A percentile compares a stretch with the other conserved stretches of the same genome.
phyloP scores from a whole-genome alignment of 768 basidiomycete species.

The Candolleomyces eurysporus region DNA sequence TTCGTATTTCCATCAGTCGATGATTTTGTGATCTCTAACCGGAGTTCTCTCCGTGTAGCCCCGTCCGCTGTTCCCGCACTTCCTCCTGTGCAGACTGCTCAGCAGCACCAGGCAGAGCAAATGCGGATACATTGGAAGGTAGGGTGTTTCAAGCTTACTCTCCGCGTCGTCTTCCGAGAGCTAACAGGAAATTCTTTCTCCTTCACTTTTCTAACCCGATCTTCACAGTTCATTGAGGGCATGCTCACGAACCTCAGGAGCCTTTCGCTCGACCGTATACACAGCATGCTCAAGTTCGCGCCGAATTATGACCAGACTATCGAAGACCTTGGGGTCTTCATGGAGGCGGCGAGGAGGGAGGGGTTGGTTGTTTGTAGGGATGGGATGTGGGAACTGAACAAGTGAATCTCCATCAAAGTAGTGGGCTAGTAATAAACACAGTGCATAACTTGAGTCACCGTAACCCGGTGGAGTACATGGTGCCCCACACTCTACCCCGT shows the following conservation, averaged over 20 bases:
- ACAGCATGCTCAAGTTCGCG: conserved; percentile 82
- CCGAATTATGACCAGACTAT: conserved; percentile 77
- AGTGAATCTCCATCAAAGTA: conserved; percentile 15
- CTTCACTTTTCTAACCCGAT: not conserved
- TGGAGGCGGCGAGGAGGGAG: conserved; percentile 80
- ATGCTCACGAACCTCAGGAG: conserved; percentile 87
- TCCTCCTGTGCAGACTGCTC: conserved; percentile 50
- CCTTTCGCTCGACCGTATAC: conserved; percentile 79
- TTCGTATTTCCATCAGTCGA: not conserved
- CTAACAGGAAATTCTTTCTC: conserved; percentile 2
- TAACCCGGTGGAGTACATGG: no score
- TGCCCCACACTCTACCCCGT: no score
- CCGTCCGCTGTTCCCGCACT: conserved; percentile 34
- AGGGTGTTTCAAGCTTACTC: not conserved
- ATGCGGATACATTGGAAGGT: conserved; percentile 90
- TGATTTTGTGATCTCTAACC: not conserved
- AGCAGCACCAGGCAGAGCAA: conserved; percentile 81
- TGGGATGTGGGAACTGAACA: conserved; percentile 62
- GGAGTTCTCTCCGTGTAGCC: conserved; percentile 9
- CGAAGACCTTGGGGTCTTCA: conserved; percentile 75
- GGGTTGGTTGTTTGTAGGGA: conserved; percentile 69
- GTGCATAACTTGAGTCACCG: no score
- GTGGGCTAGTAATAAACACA: no score
- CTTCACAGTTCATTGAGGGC: conserved; percentile 75
- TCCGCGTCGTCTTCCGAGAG: not conserved